These are phyloP conservation scores for Huntiella decipiens DNA, from an alignment of 2,329 filamentous ascomycete species.

Conservation along the genomic window DNA sequence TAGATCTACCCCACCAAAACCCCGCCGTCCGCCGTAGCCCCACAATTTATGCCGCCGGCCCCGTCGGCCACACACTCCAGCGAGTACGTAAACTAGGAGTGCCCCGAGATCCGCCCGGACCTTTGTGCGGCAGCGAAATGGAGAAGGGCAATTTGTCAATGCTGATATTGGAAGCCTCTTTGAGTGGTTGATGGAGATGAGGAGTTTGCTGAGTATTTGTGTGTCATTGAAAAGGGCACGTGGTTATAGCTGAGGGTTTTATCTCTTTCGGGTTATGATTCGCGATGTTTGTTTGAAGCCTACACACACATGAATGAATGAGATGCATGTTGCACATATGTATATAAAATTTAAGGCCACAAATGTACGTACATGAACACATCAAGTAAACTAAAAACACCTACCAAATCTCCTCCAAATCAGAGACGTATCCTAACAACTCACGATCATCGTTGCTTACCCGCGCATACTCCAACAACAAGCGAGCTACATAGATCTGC, in stretches of 20 bases:
- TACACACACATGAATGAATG: too few relatives aligned
- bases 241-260: too few relatives aligned
- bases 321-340: too few relatives aligned
- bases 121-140: not conserved
- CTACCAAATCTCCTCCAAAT: constrained; percentile 17
- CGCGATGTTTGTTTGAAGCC: too few relatives aligned
- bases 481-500: constrained; percentile 47
- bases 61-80: constrained; percentile 1
- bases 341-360: too few relatives aligned
- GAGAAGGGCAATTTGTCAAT: not conserved
- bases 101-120: too few relatives aligned
- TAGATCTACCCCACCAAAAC: not conserved
- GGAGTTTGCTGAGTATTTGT: too few relatives aligned
- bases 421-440: constrained; percentile 35
- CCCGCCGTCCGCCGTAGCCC: not conserved
- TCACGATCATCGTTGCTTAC: constrained; percentile 32
- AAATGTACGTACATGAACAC: too few relatives aligned
- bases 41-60: constrained; percentile 1
- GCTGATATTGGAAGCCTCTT: not conserved
- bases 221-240: too few relatives aligned
- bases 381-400: not conserved
- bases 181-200: not conserved
- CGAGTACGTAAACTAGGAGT: not conserved
- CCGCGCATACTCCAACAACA: constrained; percentile 45
- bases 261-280: too few relatives aligned